Base-by-base conservation (phyloP, 169 alveolate genomes). In the Theileria orientalis region DNA sequence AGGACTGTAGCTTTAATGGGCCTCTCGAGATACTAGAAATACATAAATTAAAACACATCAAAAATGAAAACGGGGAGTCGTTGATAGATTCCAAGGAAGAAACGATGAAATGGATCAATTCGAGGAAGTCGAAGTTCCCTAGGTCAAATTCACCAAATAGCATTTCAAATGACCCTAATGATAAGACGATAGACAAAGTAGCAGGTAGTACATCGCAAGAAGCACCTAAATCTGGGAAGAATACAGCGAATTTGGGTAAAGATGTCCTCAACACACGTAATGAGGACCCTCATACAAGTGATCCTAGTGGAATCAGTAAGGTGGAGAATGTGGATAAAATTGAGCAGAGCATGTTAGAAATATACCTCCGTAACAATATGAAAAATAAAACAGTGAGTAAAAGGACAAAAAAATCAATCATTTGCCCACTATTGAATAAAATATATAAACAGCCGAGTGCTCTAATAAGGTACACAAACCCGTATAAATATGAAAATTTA, bases 11-110 rank as follows among this genome's bases (percentile, higher is more conserved):
- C 44, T 87, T 69, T 69, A 62, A 56, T 29, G 92, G 86, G 8
- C 92, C 92, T 21, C 46, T 85, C 37, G 80, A 77, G 33, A 60
- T 87, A 46, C 68, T 87, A 85, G 90, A 69, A 57, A 56, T 87
- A 37, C 92, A 87, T 78, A 71, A 49, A 16, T 54, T 87, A 30
- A 69, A 70, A 54, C 92, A 87, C 57, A 60, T 87, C 30, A 85
- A 78, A 49, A 82, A 85, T 49, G 73, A 72, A 42, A 69, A 85
- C 0, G 92, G 92, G 7, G 84, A 63, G 62, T 37, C 3, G 29
- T 46, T 74, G 3, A 61, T 82, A n/a, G 89, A 82, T 14, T 82
- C 89, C 1, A 64, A 59, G 0, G 89, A 82, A 9, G 89, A 82
- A 49, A 82, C 60, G 30, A 60, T 76, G n/a, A 82, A 68, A n/a